Conservation (phyloP, 225 moss, liverwort and hornwort species). For the Lunularia cruciata region DNA sequence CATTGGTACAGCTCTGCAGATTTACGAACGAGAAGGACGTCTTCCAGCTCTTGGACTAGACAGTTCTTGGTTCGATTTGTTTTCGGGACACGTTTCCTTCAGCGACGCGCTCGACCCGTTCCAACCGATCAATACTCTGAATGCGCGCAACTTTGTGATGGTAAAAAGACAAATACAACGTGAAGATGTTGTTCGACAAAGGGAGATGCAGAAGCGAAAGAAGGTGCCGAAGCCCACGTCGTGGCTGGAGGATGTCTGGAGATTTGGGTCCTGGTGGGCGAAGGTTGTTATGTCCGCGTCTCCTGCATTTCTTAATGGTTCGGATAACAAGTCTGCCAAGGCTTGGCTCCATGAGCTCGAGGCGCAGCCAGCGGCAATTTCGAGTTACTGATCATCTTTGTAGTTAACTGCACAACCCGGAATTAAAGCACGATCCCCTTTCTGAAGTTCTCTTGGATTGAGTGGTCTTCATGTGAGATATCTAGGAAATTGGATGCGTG, state of each 20-base stretch:
- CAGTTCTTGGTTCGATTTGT: conserved; percentile 26
- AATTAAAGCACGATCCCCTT: too few relatives aligned
- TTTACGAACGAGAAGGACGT: conserved; percentile 20
- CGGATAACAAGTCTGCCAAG: conserved; percentile 11
- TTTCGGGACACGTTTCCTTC: conserved; percentile 5
- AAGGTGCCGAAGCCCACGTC: neutral
- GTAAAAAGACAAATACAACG: conserved; percentile 12
- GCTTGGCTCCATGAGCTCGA: conserved; percentile 16
- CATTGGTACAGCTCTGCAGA: conserved; percentile 17
- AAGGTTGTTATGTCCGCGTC: conserved; percentile 8
- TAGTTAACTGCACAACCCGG: too few relatives aligned
- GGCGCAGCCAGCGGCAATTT: neutral
- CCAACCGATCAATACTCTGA: conserved; percentile 10
- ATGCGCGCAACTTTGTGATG: conserved; percentile 23
- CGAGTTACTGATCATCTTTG: conserved; percentile 14
- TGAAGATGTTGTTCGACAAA: neutral
- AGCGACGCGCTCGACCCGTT: conserved; percentile 16
- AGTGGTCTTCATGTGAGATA: too few relatives aligned
- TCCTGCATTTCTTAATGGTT: conserved; percentile 11
- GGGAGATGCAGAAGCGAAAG: neutral
- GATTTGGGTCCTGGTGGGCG: conserved; percentile 22
- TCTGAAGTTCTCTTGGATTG: too few relatives aligned
- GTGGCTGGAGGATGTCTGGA: conserved; percentile 26
- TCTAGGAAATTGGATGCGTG: too few relatives aligned
- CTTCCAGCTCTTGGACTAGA: conserved; percentile 12